phyloP scores from a whole-genome alignment of 305 asterid genomes.

The Fraxinus velutina region DNA sequence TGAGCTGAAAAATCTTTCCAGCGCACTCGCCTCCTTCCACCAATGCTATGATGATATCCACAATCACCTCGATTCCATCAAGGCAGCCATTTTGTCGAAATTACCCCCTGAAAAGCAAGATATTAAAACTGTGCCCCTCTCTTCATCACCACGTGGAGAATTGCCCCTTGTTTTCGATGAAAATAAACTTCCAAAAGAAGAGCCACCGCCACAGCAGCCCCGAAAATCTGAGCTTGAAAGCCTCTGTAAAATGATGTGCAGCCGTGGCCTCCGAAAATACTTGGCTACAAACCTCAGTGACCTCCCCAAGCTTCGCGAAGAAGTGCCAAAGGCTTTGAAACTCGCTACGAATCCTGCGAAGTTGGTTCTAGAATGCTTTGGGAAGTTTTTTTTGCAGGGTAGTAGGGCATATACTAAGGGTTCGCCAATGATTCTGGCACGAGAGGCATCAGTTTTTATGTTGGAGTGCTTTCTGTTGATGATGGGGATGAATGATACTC shows the following conservation, averaged over 20 bases:
- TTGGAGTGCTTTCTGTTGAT: slow-evolving; percentile 73
- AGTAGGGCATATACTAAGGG: slow-evolving; percentile 48
- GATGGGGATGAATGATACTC: slow-evolving; percentile 32
- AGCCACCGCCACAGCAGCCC: not conserved
- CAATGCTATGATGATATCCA: slow-evolving; percentile 55
- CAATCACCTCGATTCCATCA: slow-evolving; percentile 48
- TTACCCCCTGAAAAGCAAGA: slow-evolving; percentile 27
- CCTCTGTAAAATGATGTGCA: slow-evolving; percentile 53
- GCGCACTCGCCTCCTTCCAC: slow-evolving; percentile 48
- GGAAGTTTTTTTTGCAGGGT: slow-evolving; percentile 78
- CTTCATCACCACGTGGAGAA: not conserved
- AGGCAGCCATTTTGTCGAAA: slow-evolving; percentile 37
- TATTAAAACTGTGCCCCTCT: slow-evolving; percentile 13
- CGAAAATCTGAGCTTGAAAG: slow-evolving; percentile 46
- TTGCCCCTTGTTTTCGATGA: not conserved
- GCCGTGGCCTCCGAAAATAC: slow-evolving; percentile 55
- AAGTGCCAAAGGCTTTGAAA: slow-evolving; percentile 61
- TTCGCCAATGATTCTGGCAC: slow-evolving; percentile 60
- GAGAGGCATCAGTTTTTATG: slow-evolving; percentile 67
- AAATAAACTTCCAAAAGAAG: slow-evolving; percentile 9
- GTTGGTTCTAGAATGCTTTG: slow-evolving; percentile 62
- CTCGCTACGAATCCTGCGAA: slow-evolving; percentile 52
- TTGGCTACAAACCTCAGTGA: slow-evolving; percentile 36
- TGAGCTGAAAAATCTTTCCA: slow-evolving; percentile 49
- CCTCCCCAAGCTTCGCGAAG: slow-evolving; percentile 43